Evolutionary conservation across 257 asterid genomes (phyloP).

Genomic region (Apocynum venetum): DNA sequence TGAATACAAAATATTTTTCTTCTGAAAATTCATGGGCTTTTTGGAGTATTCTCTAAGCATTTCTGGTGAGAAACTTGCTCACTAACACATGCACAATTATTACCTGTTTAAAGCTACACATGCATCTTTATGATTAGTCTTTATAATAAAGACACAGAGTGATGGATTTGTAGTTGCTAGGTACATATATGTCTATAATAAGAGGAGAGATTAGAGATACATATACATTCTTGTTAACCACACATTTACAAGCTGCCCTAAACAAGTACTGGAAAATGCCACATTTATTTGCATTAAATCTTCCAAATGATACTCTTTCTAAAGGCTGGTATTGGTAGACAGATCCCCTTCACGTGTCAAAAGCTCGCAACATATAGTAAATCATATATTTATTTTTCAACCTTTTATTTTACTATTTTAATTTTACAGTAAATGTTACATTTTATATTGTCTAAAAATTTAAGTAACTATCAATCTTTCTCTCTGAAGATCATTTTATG

Average conservation of each 20-base stretch:
- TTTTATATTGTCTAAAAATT: no score
- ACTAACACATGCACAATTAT: slow-evolving; percentile 48
- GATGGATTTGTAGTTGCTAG: slow-evolving; percentile 10
- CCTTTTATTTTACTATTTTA: no score
- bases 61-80: slow-evolving; percentile 34
- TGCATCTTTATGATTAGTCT: slow-evolving; percentile 30
- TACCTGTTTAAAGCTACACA: slow-evolving; percentile 33
- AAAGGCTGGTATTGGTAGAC: no score
- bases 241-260: background rate
- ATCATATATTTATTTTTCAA: no score
- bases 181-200: background rate
- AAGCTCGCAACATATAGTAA: no score
- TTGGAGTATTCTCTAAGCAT: slow-evolving; percentile 47
- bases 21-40: slow-evolving; percentile 7
- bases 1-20: background rate
- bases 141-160: background rate
- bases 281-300: background rate
- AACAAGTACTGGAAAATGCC: background rate
- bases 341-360: no score
- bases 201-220: background rate
- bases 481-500: background rate
- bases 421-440: no score
- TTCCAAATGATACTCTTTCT: background rate
- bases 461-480: no score
- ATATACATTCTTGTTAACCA: background rate